Percentiles rank a stretch among this genome's conserved stretches.
Evolutionary conservation across 176 grass and related monocot species (phyloP).

Genomic region (Eragrostis nindensis): DNA sequence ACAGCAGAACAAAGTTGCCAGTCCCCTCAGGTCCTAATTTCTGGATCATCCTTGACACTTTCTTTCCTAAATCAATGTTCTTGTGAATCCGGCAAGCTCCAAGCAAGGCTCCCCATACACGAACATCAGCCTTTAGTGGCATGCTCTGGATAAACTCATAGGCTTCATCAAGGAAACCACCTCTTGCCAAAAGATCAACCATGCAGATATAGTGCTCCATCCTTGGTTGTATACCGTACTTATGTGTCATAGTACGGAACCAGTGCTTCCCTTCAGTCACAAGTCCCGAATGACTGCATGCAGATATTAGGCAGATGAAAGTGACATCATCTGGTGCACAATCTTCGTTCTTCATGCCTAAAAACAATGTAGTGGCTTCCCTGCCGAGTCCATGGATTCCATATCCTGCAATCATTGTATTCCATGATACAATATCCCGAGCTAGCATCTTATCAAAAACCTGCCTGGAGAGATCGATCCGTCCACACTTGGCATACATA

Average conservation of each 20-base stretch:
- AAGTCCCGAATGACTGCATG: constrained; percentile 90
- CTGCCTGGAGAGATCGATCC: constrained; percentile 74
- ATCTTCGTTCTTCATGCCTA: constrained; percentile 56
- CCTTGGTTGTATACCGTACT: constrained; percentile 65
- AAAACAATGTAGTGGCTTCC: constrained; percentile 70
- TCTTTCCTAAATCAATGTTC: constrained; percentile 72
- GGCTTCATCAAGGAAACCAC: constrained; percentile 76
- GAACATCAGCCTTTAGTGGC: constrained; percentile 75
- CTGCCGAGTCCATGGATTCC: constrained; percentile 77
- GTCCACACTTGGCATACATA: constrained; percentile 93
- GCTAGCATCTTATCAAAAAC: constrained; percentile 71
- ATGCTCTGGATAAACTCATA: constrained; percentile 73
- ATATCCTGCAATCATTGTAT: constrained; percentile 85
- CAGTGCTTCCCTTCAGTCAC: constrained; percentile 76
- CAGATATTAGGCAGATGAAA: constrained; percentile 81
- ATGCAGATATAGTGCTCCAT: constrained; percentile 88
- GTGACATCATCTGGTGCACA: constrained; percentile 74
- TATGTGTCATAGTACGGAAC: constrained; percentile 60
- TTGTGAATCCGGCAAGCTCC: constrained; percentile 82
- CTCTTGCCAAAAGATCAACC: constrained; percentile 84
- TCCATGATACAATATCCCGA: constrained; percentile 77
- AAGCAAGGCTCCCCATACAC: constrained; percentile 83
- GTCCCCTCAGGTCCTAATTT: constrained; percentile 75
- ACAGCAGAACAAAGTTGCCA: constrained; percentile 83
- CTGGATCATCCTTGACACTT: constrained; percentile 72